Base-by-base conservation (phyloP, 345 rosid genomes). In the Alliaria petiolata region DNA sequence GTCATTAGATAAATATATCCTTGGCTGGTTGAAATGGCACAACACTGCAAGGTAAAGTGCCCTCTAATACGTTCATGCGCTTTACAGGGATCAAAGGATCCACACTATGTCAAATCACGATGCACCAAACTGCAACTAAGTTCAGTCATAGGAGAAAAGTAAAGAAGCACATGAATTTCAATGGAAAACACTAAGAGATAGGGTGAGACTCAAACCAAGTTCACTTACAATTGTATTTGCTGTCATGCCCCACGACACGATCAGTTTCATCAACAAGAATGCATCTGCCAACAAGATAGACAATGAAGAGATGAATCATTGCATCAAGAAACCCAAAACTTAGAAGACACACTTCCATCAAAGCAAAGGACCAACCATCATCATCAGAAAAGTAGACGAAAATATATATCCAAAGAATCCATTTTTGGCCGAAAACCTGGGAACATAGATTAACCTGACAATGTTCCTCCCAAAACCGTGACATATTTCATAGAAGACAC, bases 261-360 rank as follows among this genome's bases (percentile, higher is more conserved):
- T 93, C 98, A 66, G 70, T 83, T 80, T 91, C 96, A 59, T 93
- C 96, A 81, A 93, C 95, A 74, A 93, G 87, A 78, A 93, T 93
- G 89, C 98, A 93, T 83, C 98, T 93, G 89, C 80, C 75, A 73
- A 51, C 31, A 46, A 69, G 56, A 64, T 39, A 45, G 31, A 57
- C 67, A 74, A 58, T 2, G 22, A 35, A 68, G n/a, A 57, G 40
- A 49, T 51, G 19, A 53, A 39, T 8, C 66, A 16, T 6, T 5
- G 7, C 25, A 59, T 69, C 5, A 56, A 35, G 28, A 22, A 28
- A 68, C 25, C 46, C 43, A 19, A 8, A 44, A 14, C 15, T 42
- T 39, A 0, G 44, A 55, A 11, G 56, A 35, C 11, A 34, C 52
- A 45, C 44, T 47, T 38, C 34, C 49, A 53, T 33, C 62, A 51